phyloP scores from a whole-genome alignment of 768 basidiomycete species.

The Lenzites betulinus region DNA sequence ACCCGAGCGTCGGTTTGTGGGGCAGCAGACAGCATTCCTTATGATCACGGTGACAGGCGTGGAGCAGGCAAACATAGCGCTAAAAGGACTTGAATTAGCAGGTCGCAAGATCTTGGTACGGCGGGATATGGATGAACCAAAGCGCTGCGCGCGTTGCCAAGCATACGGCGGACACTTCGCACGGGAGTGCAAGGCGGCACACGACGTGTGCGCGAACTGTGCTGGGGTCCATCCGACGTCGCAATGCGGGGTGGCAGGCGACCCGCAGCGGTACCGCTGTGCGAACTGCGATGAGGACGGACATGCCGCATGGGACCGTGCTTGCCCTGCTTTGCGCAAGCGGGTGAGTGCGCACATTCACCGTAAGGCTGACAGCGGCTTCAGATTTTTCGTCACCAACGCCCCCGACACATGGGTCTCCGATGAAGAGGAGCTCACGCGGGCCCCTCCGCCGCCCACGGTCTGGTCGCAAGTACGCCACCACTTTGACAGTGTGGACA shows the following conservation, averaged over 20 bases:
- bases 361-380: background rate
- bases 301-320: conserved; percentile 33
- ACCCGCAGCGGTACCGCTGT: conserved; percentile 16
- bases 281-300: conserved; percentile 29
- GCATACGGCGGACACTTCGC: background rate
- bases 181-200: too few species aligned
- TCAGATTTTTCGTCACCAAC: conserved; percentile 11
- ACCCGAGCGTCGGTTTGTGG: background rate
- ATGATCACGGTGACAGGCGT: conserved; percentile 25
- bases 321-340: conserved; percentile 17
- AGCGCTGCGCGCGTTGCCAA: background rate
- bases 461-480: background rate
- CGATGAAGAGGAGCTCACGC: background rate
- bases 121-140: background rate
- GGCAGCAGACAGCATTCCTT: conserved; percentile 29
- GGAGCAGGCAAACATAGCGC: conserved; percentile 28
- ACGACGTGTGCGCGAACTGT: background rate
- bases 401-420: conserved; percentile 1
- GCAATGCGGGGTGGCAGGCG: background rate
- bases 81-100: background rate
- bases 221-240: background rate
- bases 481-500: background rate
- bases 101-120: background rate
- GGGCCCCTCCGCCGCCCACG: background rate
- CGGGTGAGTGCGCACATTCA: background rate